Base-by-base conservation (phyloP, 768 basidiomycete species). In the Russula sp. region DNA sequence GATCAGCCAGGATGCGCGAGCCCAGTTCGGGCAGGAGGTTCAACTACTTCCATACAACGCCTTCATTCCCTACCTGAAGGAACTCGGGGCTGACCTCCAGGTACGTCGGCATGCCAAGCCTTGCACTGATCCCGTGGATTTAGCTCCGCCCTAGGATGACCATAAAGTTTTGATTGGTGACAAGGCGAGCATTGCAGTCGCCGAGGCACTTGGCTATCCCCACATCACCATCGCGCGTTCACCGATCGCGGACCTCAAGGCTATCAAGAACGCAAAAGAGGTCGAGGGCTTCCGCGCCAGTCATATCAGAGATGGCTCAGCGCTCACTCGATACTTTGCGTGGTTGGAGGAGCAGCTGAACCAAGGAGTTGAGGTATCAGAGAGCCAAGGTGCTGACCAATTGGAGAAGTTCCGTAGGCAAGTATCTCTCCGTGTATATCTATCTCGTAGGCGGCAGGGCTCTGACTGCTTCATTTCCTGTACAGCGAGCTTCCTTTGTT, bases 271-370 rank as follows among this genome's bases (percentile, higher is more conserved):
- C 66, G 73, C 71, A 4, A 83, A 81, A 0, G 96, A 99, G 69
- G 73, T 95, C 13, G 88, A 88, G 70, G 96, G 96, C 0, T 98
- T 98, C 79, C 81, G 94, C 16, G 84, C 88, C 69, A 82, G 81
- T 56, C 93, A 99, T 70, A 84, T 96, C 36, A 82, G 95, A 10
- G 96, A 98, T 72, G 94, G 96, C 0, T 85, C 81, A 1, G 95
- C 95, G 0, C 78, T 98, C 50, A 84, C 82, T 8, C 81, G 87
- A 14, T 99, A 98, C 74, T 98, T 98, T 67, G 80, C 93, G 0
- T 99, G 96, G 97, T 78, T 99, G 1, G 93, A 98, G 72, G 88
- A 93, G 64, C 81, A 87, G 65, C 76, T 98, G 18, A 72, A 79
- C 3, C 75, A 79, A 7, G 90, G 85, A 0, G 77, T 75, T 18